phyloP scores from a whole-genome alignment of 805 yeast genomes.

The Saccharomyces paradoxus region DNA sequence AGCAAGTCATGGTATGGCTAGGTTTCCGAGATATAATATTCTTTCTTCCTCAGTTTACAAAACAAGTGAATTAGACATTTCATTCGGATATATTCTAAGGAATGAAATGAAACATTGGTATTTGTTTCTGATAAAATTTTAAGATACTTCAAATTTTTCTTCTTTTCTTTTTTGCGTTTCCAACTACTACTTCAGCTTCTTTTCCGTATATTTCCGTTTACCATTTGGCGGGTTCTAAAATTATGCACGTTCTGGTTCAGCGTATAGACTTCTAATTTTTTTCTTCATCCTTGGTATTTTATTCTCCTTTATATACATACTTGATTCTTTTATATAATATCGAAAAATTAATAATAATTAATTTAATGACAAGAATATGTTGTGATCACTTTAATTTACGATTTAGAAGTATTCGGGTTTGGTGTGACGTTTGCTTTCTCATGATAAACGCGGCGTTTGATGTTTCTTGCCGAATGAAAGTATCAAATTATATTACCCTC shows the following conservation, averaged over 20 bases:
- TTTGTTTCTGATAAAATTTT: not conserved
- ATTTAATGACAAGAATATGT: not conserved
- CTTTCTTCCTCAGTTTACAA: not conserved
- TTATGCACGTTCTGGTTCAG: not conserved
- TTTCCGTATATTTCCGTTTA: not conserved
- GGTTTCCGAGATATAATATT: not conserved
- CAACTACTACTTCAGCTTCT: not conserved
- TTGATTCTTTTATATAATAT: not conserved
- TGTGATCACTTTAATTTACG: not conserved
- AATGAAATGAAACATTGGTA: not conserved
- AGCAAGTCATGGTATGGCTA: not conserved
- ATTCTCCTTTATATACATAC: not conserved
- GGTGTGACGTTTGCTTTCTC: too few relatives aligned
- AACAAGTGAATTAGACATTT: not conserved
- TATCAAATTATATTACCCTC: not conserved
- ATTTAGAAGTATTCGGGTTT: too few relatives aligned
- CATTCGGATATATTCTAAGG: not conserved
- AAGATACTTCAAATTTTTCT: not conserved
- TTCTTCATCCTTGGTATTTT: not conserved
- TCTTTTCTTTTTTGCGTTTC: not conserved
- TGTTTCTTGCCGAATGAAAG: too few relatives aligned
- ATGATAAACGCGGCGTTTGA: too few relatives aligned
- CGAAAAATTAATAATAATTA: not conserved
- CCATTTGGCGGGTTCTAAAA: not conserved
- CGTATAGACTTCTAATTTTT: not conserved